phyloP scores from a whole-genome alignment of 179 eudicot genomes.

The Actinidia arguta region DNA sequence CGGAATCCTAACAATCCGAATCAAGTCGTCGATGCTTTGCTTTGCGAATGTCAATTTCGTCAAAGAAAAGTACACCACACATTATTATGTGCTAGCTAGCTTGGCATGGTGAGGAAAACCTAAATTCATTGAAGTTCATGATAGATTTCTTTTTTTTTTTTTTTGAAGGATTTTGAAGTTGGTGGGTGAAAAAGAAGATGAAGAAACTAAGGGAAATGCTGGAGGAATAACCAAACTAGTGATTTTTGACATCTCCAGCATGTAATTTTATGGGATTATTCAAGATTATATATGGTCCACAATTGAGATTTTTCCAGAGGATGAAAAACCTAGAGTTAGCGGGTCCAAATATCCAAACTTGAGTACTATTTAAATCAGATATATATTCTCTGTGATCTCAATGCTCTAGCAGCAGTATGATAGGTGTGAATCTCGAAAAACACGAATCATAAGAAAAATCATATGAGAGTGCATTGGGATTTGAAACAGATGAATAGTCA shows the following conservation, averaged over 20 bases:
- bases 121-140: not conserved
- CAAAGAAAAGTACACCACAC: conserved; percentile 41
- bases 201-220: conserved; percentile 24
- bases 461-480: too few relatives aligned
- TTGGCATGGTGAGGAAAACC: not conserved
- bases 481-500: too few relatives aligned
- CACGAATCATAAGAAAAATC: too few relatives aligned
- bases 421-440: too few relatives aligned
- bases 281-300: too few relatives aligned
- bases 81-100: not conserved
- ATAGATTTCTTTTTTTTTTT: not conserved
- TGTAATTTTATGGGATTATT: conserved; percentile 4
- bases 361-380: too few relatives aligned
- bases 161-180: conserved; percentile 36
- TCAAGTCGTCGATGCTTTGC: conserved; percentile 54
- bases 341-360: too few relatives aligned
- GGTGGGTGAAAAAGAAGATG: conserved; percentile 30
- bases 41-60: conserved; percentile 61
- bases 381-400: too few relatives aligned
- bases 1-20: conserved; percentile 40
- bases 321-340: too few relatives aligned
- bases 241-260: conserved; percentile 56
- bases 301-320: too few relatives aligned
- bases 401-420: too few relatives aligned
- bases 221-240: conserved; percentile 32